A percentile compares a stretch with the other conserved stretches of the same genome.
These are phyloP conservation scores for Spencermartinsiella europaea DNA, from an alignment of 805 yeast genomes.

Conservation along the genomic window DNA sequence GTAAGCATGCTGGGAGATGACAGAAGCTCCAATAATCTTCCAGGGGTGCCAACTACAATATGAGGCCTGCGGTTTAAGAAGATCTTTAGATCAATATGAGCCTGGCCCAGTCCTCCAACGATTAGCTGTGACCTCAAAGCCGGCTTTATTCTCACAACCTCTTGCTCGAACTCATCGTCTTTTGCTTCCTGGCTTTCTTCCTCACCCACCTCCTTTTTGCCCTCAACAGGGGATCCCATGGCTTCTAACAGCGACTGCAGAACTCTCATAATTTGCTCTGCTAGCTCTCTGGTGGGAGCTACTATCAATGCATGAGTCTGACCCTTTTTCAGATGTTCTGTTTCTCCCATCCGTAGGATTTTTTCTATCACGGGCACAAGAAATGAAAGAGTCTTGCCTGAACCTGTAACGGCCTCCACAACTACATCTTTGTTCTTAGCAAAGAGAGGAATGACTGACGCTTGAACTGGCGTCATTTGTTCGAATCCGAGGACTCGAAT, in stretches of 20 bases:
- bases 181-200: conserved; percentile 1
- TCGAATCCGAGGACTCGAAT: conserved; percentile 68
- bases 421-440: conserved; percentile 87
- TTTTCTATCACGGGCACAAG: conserved; percentile 76
- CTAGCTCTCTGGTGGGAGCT: conserved; percentile 61
- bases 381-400: conserved; percentile 96
- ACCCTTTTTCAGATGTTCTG: conserved; percentile 42
- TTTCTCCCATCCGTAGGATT: conserved; percentile 35
- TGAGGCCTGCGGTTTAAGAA: conserved; percentile 59
- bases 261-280: conserved; percentile 55
- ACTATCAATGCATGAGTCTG: conserved; percentile 67
- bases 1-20: conserved; percentile 52
- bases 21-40: conserved; percentile 74
- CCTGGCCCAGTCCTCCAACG: conserved; percentile 36
- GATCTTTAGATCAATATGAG: conserved; percentile 61
- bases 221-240: conserved; percentile 43
- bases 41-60: conserved; percentile 87
- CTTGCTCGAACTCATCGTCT: conserved; percentile 6
- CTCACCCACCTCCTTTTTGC: conserved; percentile 22
- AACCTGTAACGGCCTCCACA: conserved; percentile 96
- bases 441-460: conserved; percentile 84
- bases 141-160: conserved; percentile 11
- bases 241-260: conserved; percentile 53
- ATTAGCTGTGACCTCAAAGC: conserved; percentile 31
- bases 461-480: conserved; percentile 95